Base-by-base conservation (phyloP, 768 basidiomycete species). In the Podaxis sp. region DNA sequence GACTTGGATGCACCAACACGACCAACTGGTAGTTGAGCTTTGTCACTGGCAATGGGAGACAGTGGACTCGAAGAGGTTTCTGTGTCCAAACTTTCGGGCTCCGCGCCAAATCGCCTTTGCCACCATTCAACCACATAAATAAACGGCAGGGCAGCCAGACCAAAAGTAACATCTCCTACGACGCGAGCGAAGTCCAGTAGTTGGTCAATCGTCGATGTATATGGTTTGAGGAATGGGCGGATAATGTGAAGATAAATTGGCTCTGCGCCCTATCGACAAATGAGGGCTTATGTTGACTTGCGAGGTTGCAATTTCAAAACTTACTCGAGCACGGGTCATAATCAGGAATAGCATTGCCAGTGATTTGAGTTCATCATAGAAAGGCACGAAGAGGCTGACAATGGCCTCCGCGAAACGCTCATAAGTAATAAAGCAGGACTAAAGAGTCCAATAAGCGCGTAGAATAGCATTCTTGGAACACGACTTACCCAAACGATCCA, bases 401-500 rank as follows among this genome's bases (percentile, higher is more conserved):
- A 90, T 68, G 37, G 74, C 73, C 71, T 93, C 93, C 23, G 83
- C 70, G 21, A 82, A 77, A 46, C 84, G 79, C 71, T 93, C 92
- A 62, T 90, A 89, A 28, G 77, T 73, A 23, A 83, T 77, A 66
- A 89, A 81, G 68, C 86, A 90, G 66, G 82, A 85, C 90, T 92
- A 48, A 28, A 63, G 61, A 18, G n/a, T 40, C n/a, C 28, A 35
- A 57, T 68, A 63, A 38, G 59, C 44, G 18, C 25, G 23, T 61
- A 18, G 13, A 52, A n/a, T 1, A 16, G 18, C 50, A 46, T 32
- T 36, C 7, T 16, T 25, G 47, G 51, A 60, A 56, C 40, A 23
- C 10, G 55, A 72, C 77, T 74, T 74, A 91, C 92, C 89, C 90
- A 94, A 63, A 94, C 85, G 46, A 91, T 79, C 93, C 93, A 94